phyloP scores from a whole-genome alignment of 75 land plant genomes.

The Picea glauca region DNA sequence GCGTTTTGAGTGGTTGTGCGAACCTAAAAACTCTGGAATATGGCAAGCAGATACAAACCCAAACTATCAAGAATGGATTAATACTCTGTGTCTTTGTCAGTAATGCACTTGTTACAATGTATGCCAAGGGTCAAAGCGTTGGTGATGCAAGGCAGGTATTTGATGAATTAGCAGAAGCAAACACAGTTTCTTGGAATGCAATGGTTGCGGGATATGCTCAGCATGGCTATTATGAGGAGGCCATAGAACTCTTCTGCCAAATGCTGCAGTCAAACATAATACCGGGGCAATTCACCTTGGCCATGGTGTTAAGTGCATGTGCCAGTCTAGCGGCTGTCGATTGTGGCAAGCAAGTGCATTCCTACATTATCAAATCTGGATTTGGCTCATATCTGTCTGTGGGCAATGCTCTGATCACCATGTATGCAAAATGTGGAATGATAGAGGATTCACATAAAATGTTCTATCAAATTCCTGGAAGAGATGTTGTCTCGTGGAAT shows the following conservation, averaged over 20 bases:
- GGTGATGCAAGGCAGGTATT: conserved; percentile 1
- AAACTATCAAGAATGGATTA: background rate
- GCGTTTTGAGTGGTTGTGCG: background rate
- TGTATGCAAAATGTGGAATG: conserved; percentile 15
- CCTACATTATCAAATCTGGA: background rate
- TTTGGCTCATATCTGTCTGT: background rate
- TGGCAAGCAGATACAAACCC: background rate
- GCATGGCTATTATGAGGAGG: conserved; percentile 9
- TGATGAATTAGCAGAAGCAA: background rate
- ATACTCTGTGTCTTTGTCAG: conserved; percentile 3
- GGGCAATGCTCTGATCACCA: background rate
- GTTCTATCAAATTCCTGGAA: background rate
- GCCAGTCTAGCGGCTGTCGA: conserved; percentile 2
- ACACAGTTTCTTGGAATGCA: conserved; percentile 13
- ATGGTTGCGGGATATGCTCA: conserved; percentile 15
- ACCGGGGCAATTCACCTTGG: background rate
- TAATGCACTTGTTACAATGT: conserved; percentile 14
- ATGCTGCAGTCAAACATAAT: background rate
- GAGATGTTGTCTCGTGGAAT: conserved; percentile 15
- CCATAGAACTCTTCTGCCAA: background rate
- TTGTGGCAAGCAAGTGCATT: conserved; percentile 11
- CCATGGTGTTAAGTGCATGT: background rate
- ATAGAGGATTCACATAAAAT: background rate
- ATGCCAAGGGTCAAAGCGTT: conserved; percentile 10
- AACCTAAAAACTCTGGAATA: background rate